Conservation (phyloP, 495 filamentous ascomycete genomes). For the Lasiosphaeris hirsuta region DNA sequence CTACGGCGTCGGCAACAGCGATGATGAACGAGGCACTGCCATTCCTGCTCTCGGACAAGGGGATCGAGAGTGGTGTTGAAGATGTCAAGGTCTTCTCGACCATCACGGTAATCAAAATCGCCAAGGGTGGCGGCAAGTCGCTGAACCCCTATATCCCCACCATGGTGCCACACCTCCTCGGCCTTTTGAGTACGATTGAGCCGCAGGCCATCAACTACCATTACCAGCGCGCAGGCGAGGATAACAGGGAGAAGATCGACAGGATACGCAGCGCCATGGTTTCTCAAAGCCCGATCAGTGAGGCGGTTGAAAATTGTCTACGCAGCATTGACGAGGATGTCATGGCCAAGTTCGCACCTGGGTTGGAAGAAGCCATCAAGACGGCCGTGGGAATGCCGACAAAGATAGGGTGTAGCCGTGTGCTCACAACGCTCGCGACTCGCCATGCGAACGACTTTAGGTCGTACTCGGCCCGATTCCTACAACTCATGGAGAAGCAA, state of each 20-base stretch:
- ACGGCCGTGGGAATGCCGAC: conserved; percentile 84
- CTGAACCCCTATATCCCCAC: conserved; percentile 76
- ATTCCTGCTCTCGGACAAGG: conserved; percentile 84
- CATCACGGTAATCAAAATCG: conserved; percentile 76
- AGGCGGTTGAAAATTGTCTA: conserved; percentile 86
- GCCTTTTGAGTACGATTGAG: conserved; percentile 80
- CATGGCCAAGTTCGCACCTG: conserved; percentile 68
- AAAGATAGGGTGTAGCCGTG: conserved; percentile 83
- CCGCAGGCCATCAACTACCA: conserved; percentile 84
- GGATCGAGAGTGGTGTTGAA: conserved; percentile 78
- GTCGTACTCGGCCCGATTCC: conserved; percentile 72
- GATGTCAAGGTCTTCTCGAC: conserved; percentile 77
- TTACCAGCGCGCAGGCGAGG: conserved; percentile 83
- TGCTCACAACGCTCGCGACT: conserved; percentile 83
- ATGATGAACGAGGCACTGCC: conserved; percentile 84
- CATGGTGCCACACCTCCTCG: conserved; percentile 76
- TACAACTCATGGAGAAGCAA: conserved; percentile 72
- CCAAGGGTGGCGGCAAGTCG: conserved; percentile 74
- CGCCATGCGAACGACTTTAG: conserved; percentile 68
- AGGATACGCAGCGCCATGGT: conserved; percentile 75
- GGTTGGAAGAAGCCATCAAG: conserved; percentile 74
- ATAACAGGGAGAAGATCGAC: conserved; percentile 82
- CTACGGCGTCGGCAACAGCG: conserved; percentile 63
- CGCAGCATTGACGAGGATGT: conserved; percentile 75
- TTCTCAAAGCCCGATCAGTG: conserved; percentile 83